A percentile compares a stretch with the other conserved stretches of the same genome.
Evolutionary conservation across 2,329 filamentous ascomycete genomes (phyloP).

Genomic region (Epichloe bromicola): DNA sequence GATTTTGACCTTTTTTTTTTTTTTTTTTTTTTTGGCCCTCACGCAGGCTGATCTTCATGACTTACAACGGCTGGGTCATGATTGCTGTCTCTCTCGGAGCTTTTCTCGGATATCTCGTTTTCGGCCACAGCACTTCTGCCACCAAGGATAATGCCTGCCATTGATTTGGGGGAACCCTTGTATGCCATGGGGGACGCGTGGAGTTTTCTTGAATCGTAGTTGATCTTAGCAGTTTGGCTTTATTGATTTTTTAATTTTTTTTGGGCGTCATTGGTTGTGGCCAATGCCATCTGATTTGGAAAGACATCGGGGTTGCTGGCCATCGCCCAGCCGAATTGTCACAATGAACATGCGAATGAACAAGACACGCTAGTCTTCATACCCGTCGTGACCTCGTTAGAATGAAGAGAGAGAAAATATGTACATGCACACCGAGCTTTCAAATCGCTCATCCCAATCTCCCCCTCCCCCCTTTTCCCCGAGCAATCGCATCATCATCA

Average conservation of each 20-base stretch:
- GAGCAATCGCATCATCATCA: too few species aligned
- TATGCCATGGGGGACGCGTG: too few species aligned
- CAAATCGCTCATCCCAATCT: background rate
- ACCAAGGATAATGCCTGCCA: slow-evolving; percentile 89
- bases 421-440: background rate
- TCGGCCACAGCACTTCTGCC: slow-evolving; percentile 55
- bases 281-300: too few species aligned
- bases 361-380: background rate
- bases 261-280: too few species aligned
- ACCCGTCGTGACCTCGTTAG: background rate
- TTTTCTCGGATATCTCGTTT: slow-evolving; percentile 75
- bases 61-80: slow-evolving; percentile 99
- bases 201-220: too few species aligned
- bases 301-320: too few species aligned
- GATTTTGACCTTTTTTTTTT: background rate
- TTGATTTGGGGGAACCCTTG: slow-evolving; percentile 24
- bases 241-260: too few species aligned
- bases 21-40: background rate
- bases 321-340: too few species aligned
- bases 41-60: slow-evolving; percentile 91
- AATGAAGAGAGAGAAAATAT: background rate
- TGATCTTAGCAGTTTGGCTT: too few species aligned
- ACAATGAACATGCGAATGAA: too few species aligned
- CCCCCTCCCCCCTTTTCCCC: too few species aligned
- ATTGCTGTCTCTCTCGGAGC: slow-evolving; percentile 77